These are phyloP conservation scores for Rosa multiflora DNA, from an alignment of 306 rosid species.

Conservation along the genomic window DNA sequence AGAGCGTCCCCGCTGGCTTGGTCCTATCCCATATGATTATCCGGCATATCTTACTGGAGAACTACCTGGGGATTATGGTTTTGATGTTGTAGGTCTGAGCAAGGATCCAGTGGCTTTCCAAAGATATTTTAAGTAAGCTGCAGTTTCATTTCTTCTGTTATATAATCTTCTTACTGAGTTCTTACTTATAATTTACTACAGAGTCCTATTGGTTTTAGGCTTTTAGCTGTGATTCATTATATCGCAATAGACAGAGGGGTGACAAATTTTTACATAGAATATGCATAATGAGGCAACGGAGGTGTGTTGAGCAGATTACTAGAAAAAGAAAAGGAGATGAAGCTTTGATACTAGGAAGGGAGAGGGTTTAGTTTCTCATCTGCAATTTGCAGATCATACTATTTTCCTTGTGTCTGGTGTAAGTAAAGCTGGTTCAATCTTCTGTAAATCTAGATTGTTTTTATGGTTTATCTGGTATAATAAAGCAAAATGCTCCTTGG, in stretches of 20 bases:
- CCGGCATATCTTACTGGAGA: conserved; percentile 82
- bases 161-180: neutral
- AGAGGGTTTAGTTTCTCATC: neutral
- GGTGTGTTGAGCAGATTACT: neutral
- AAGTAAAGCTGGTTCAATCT: neutral
- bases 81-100: conserved; percentile 74
- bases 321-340: neutral
- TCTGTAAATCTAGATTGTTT: neutral
- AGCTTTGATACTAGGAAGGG: neutral
- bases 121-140: conserved; percentile 73
- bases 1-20: conserved; percentile 90
- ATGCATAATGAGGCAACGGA: neutral
- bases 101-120: conserved; percentile 68
- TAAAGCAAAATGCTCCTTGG: neutral
- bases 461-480: neutral
- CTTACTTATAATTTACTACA: neutral
- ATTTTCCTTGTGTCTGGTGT: neutral
- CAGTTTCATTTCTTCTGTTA: conserved; percentile 8
- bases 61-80: conserved; percentile 91
- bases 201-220: neutral
- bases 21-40: conserved; percentile 80
- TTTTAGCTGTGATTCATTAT: neutral
- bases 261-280: neutral
- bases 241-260: neutral
- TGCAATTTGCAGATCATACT: neutral